Percentiles rank a stretch among this genome's conserved stretches.
Evolutionary conservation across 1,284 basidiomycete species (phyloP).

Genomic region (Gymnopus androsaceus): DNA sequence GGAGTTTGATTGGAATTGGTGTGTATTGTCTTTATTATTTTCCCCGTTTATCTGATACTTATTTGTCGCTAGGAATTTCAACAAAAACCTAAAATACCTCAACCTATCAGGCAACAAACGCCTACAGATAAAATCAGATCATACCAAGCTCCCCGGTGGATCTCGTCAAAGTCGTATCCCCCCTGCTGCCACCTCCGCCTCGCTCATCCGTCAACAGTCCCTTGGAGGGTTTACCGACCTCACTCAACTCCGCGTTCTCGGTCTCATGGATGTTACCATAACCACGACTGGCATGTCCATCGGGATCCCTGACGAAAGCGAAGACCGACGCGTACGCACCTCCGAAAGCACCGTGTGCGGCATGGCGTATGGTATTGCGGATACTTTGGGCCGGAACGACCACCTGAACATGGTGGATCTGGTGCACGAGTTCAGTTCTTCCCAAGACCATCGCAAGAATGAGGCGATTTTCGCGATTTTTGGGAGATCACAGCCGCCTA

Average conservation of each 20-base stretch:
- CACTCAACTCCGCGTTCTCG: conserved; percentile 82
- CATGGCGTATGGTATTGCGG: conserved; percentile 97
- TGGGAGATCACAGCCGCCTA: conserved; percentile 72
- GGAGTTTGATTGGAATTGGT: conserved; percentile 99
- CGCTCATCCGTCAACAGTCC: conserved; percentile 34
- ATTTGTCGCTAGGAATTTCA: conserved; percentile 81
- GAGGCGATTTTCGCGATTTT: conserved; percentile 98
- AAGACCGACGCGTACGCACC: conserved; percentile 90
- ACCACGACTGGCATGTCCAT: conserved; percentile 58
- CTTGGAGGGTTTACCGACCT: conserved; percentile 90
- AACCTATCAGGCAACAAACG: conserved; percentile 55
- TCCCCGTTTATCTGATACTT: conserved; percentile 5
- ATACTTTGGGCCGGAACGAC: conserved; percentile 83
- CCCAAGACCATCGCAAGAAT: conserved; percentile 39
- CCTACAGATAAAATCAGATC: conserved; percentile 48
- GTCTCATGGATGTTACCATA: conserved; percentile 97
- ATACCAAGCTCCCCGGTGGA: conserved; percentile 20
- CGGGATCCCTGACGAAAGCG: conserved; percentile 85
- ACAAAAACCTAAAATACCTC: conserved; percentile 88
- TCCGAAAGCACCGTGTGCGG: conserved; percentile 89
- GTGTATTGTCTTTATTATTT: conserved; percentile 26
- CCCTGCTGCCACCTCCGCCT: background rate
- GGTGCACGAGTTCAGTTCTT: conserved; percentile 78
- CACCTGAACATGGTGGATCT: conserved; percentile 91
- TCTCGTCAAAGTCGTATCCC: conserved; percentile 25